Base-by-base conservation (phyloP, 768 basidiomycete genomes). In the Rickenella mellea region DNA sequence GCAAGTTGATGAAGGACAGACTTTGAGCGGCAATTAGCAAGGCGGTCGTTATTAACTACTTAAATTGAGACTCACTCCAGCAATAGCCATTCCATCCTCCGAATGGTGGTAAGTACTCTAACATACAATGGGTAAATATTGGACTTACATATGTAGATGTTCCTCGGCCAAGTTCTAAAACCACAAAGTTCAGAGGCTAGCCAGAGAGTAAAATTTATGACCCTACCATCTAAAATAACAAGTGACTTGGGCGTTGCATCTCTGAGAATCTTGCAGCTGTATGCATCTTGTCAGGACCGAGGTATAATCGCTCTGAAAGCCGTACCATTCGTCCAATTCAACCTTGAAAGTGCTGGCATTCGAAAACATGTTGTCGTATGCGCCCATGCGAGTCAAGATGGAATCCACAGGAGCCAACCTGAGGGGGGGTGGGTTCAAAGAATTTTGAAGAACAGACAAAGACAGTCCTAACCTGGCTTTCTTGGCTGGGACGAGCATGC, bases 71-170 rank as follows among this genome's bases (percentile, higher is more conserved):
- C 73, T 28, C 60, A 85, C 85, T 42, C 84, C 87, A 33, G 96
- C 94, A 50, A 98, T 97, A 6, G 92, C 91, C 89, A 97, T 91
- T n/a, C 94, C 96, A 60, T 99, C 96, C 79, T 90, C 61, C 5
- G 45, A 12, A 36, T 40, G 9, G 41, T 41, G 27, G 48, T 5
- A 24, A 33, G 22, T 20, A 56, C 63, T 49, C 27, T 19, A 28
- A 27, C 25, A 37, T 11, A n/a, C 20, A 22, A 19, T 3, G 20
- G 40, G 19, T 7, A 29, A 11, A 19, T 10, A 41, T 24, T 26
- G n/a, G 25, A 63, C 73, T 60, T 56, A 89, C 86, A 52, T 79
- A 91, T 19, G 96, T 98, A 0, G 92, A 94, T 1, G 96, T 98
- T 21, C 96, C 96, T 62, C 94, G 69, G 15, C 93, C 92, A 41